Evolutionary conservation across 2,329 filamentous ascomycete species (phyloP).

Genomic region (Cercospora zeina): DNA sequence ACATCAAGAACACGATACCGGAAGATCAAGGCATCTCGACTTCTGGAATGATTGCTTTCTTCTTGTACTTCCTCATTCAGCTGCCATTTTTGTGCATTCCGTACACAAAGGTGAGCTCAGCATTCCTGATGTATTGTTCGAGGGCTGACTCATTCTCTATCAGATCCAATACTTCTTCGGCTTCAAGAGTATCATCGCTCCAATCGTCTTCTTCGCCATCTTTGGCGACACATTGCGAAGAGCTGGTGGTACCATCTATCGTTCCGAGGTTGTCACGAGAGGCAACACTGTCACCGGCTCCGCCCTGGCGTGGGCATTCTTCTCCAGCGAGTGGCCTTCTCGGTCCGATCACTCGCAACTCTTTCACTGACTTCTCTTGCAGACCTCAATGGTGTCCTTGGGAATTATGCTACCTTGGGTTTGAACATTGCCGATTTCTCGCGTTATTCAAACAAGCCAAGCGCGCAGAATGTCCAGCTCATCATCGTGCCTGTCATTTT

Average conservation of each 20-base stretch:
- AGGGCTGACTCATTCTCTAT: not conserved
- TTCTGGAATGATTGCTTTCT: constrained; percentile 57
- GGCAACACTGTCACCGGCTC: constrained; percentile 36
- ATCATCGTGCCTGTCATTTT: constrained; percentile 52
- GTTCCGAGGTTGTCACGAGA: constrained; percentile 38
- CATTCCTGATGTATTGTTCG: not conserved
- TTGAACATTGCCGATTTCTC: constrained; percentile 41
- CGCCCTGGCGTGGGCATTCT: constrained; percentile 36
- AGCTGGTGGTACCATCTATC: constrained; percentile 35
- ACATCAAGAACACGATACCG: constrained; percentile 55
- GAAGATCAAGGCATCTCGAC: constrained; percentile 55
- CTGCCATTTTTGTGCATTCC: constrained; percentile 58
- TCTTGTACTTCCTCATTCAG: constrained; percentile 58
- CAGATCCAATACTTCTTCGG: constrained; percentile 36
- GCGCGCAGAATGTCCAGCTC: constrained; percentile 38
- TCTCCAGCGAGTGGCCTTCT: constrained; percentile 15
- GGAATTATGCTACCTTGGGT: constrained; percentile 39
- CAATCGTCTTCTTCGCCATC: constrained; percentile 39
- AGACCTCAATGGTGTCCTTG: constrained; percentile 36
- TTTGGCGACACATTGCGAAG: constrained; percentile 38
- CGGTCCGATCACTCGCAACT: not conserved
- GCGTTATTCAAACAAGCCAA: constrained; percentile 38
- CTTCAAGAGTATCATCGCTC: constrained; percentile 47
- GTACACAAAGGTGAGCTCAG: constrained; percentile 40
- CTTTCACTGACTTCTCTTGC: constrained; percentile 34